Evolutionary conservation across 2,329 filamentous ascomycete genomes (phyloP).

Genomic region (Botryotinia globosa): DNA sequence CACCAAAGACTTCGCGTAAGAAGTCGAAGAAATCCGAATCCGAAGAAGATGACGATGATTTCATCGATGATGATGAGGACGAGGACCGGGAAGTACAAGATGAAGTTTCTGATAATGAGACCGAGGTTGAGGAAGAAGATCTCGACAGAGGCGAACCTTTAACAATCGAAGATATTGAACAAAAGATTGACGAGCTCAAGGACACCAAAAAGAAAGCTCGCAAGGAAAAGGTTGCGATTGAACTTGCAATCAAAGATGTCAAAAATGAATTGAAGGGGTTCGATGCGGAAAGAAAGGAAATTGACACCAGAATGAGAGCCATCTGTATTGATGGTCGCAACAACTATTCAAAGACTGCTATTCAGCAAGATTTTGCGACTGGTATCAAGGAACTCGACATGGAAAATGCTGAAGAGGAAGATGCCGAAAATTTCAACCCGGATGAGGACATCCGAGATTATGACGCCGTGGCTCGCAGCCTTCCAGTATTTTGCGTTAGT

Average conservation of each 20-base stretch:
- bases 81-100: conserved; percentile 31
- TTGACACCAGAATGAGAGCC: conserved; percentile 40
- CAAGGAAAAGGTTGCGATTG: conserved; percentile 33
- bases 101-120: conserved; percentile 31
- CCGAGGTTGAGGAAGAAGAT: neutral
- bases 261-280: conserved; percentile 39
- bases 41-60: conserved; percentile 23
- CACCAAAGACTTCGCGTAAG: conserved; percentile 28
- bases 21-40: conserved; percentile 23
- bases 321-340: conserved; percentile 55
- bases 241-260: conserved; percentile 42
- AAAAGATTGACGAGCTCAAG: conserved; percentile 46
- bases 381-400: conserved; percentile 60
- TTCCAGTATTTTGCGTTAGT: conserved; percentile 65
- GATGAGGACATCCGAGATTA: conserved; percentile 57
- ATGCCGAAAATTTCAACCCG: conserved; percentile 54
- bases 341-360: conserved; percentile 51
- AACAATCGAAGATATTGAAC: conserved; percentile 42
- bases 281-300: conserved; percentile 33
- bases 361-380: conserved; percentile 57
- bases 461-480: conserved; percentile 50
- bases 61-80: conserved; percentile 27
- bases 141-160: conserved; percentile 39
- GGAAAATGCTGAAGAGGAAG: conserved; percentile 49
- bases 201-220: conserved; percentile 44